Evolutionary conservation across 306 rosid genomes (phyloP).

Genomic region (Prosopis cineraria): DNA sequence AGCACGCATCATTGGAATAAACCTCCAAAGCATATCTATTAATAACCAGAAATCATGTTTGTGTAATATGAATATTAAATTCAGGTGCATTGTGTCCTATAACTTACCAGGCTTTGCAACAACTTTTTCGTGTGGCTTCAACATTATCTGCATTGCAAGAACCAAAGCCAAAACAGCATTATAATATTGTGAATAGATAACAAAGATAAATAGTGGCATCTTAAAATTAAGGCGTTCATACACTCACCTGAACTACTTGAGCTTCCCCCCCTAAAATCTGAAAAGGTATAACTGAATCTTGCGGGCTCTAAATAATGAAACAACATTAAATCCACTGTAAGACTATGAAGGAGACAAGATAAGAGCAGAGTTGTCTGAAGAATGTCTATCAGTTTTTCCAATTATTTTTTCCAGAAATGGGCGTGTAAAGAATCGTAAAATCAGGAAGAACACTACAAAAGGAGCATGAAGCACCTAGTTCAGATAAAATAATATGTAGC

Average conservation of each 20-base stretch:
- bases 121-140: conserved; percentile 90
- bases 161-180: conserved; percentile 16
- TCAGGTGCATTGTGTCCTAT: neutral
- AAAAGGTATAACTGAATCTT: conserved; percentile 85
- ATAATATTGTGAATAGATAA: conserved; percentile 13
- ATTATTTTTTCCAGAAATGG: neutral
- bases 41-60: neutral
- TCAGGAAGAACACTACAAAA: neutral
- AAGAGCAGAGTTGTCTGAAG: conserved; percentile 3
- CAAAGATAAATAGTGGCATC: neutral
- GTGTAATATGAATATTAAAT: neutral
- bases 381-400: conserved; percentile 6
- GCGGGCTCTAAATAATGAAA: conserved; percentile 69
- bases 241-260: conserved; percentile 91
- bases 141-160: conserved; percentile 69
- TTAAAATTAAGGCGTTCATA: conserved; percentile 18
- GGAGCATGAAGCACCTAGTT: neutral
- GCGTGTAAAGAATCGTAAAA: neutral
- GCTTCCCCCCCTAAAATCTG: conserved; percentile 99
- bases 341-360: conserved; percentile 26
- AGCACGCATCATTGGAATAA: conserved; percentile 10
- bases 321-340: conserved; percentile 26
- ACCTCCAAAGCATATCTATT: conserved; percentile 18
- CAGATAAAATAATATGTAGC: neutral
- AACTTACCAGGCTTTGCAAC: conserved; percentile 91